Percentiles rank a stretch among this genome's conserved stretches.
These are phyloP conservation scores for Marasmius tenuissimus DNA, from an alignment of 1,284 basidiomycete genomes.

Conservation along the genomic window DNA sequence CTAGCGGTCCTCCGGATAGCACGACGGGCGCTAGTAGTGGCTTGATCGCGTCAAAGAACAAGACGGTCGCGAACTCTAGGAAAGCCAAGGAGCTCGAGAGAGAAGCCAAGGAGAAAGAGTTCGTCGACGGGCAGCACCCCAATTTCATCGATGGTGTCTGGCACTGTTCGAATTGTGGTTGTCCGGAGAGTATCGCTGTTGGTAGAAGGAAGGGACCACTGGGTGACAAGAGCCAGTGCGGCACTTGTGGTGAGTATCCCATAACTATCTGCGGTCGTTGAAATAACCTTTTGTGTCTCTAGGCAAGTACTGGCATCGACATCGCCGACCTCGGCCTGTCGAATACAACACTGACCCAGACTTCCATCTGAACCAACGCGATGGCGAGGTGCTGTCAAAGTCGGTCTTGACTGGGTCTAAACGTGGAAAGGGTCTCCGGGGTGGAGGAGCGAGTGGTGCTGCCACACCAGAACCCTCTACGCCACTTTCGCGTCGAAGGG, in stretches of 20 bases:
- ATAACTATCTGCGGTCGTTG: background rate
- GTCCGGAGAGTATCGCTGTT: slow-evolving; percentile 81
- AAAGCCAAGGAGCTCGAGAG: slow-evolving; percentile 72
- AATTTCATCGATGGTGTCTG: slow-evolving; percentile 83
- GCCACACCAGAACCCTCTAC: slow-evolving; percentile 46
- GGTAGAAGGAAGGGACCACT: slow-evolving; percentile 86
- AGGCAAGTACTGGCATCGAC: slow-evolving; percentile 88
- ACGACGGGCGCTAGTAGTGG: slow-evolving; percentile 42
- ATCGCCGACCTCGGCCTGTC: slow-evolving; percentile 74
- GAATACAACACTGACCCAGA: slow-evolving; percentile 74
- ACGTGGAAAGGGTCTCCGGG: slow-evolving; percentile 43
- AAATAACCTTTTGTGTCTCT: slow-evolving; percentile 13
- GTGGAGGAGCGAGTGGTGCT: slow-evolving; percentile 37
- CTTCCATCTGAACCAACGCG: slow-evolving; percentile 61
- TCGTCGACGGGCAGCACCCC: slow-evolving; percentile 76
- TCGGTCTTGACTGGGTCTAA: slow-evolving; percentile 41
- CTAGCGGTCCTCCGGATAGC: slow-evolving; percentile 58
- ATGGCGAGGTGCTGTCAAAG: slow-evolving; percentile 45
- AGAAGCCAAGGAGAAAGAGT: slow-evolving; percentile 80
- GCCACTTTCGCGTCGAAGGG: slow-evolving; percentile 50
- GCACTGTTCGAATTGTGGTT: slow-evolving; percentile 92
- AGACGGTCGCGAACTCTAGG: slow-evolving; percentile 51
- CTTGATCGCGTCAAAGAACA: slow-evolving; percentile 27
- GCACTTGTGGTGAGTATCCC: slow-evolving; percentile 75
- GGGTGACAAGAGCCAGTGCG: slow-evolving; percentile 91